Conservation (phyloP, 2,329 filamentous ascomycete species). For the Diaporthe sp. region DNA sequence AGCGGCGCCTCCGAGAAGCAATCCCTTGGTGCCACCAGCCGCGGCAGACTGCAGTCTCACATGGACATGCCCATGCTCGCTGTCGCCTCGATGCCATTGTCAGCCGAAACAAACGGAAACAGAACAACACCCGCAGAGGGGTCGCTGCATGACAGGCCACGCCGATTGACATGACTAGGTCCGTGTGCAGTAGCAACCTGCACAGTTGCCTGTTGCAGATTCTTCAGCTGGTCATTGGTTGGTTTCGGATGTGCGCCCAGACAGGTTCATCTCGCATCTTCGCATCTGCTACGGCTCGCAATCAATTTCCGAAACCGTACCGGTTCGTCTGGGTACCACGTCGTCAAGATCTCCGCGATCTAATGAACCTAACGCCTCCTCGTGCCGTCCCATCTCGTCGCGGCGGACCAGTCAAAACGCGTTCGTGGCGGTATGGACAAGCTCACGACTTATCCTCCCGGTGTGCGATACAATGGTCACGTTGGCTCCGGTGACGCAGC, state of each 20-base stretch:
- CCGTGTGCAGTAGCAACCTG: conserved; percentile 18
- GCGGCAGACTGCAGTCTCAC: conserved; percentile 32
- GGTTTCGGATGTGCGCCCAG: conserved; percentile 16
- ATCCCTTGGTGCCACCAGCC: conserved; percentile 19
- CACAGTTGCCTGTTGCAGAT: conserved; percentile 24
- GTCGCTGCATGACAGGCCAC: conserved; percentile 27
- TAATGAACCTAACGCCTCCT: conserved; percentile 7
- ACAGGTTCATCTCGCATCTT: conserved; percentile 32
- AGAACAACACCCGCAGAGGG: conserved; percentile 30
- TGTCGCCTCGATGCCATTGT: conserved; percentile 13
- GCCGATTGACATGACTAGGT: conserved; percentile 25
- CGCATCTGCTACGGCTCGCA: conserved; percentile 22
- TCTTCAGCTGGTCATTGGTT: conserved; percentile 20
- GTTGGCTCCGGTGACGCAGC: conserved; percentile 7
- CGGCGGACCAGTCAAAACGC: conserved; percentile 3
- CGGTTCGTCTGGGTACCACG: conserved; percentile 19
- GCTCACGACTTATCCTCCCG: neutral
- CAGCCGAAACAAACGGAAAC: conserved; percentile 30
- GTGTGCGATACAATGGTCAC: neutral
- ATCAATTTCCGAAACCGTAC: conserved; percentile 22
- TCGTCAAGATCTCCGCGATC: conserved; percentile 23
- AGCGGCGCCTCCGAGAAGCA: conserved; percentile 15
- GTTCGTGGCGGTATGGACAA: neutral
- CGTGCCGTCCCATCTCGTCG: conserved; percentile 3
- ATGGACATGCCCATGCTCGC: conserved; percentile 29